Base-by-base conservation (phyloP, 164 flowering plant genomes). In the Akebia trifoliata region DNA sequence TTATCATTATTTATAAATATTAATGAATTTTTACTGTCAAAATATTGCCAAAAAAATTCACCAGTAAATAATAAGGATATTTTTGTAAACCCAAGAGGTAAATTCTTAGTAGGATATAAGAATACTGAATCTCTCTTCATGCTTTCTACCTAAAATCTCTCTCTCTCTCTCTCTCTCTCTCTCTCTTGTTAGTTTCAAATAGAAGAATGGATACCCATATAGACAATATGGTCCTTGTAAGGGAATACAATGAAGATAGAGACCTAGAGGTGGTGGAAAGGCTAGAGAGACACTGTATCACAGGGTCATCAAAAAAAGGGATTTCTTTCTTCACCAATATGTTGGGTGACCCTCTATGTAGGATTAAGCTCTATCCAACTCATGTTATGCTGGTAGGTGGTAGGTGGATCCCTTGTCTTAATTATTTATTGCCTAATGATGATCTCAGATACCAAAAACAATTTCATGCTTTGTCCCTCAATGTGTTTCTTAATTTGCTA, bases 351-450 rank as follows among this genome's bases (percentile, higher is more conserved):
- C 84, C 81, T 42, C 56, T 73, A 42, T 73, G 72, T 68, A 80
- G 84, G 73, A 67, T 80, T 61, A 77, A 78, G 68, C 63, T 73
- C 68, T 77, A 70, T 38, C 65, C 63, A 52, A 45, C 60, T 60
- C 79, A 73, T 67, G 60, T 80, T 50, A 69, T 80, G 75, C 65
- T 77, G 81, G 84, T 80, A 47, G 68, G 84, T 70, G 38, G 42
- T 25, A 25, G 55, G n/a, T 15, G 60, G 25, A 56, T n/a, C 14
- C 40, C 28, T 61, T 36, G 8, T 18, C 38, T 39, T 25, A 11
- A 11, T 47, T 48, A 25, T 22, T 28, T 9, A 35, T 17, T 43
- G 20, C 14, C 18, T 2, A 31, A 11, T 34, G 8, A 20, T 14
- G 25, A 25, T 57, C n/a, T n/a, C n/a, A n/a, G n/a, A 31, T 22